These are phyloP conservation scores for Platanus orientalis DNA, from an alignment of 164 flowering plant species.

Conservation along the genomic window DNA sequence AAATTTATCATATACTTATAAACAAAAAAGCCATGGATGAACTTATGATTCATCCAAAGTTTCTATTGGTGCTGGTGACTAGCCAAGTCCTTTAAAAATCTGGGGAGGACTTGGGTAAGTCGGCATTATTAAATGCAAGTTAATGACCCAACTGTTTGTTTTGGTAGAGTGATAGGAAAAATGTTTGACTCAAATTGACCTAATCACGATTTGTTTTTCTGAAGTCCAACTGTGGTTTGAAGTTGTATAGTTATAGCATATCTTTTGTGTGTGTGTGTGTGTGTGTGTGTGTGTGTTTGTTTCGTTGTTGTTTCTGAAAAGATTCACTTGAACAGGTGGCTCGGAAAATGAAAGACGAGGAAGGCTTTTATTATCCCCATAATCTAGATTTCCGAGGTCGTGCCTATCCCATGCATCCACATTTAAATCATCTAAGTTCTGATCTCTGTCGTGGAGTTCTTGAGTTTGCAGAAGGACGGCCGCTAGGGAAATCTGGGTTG, in stretches of 20 bases:
- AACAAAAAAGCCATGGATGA: no score
- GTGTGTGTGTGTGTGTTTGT: no score
- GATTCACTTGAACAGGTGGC: conserved; percentile 61
- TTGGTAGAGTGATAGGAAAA: no score
- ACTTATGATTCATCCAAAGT: no score
- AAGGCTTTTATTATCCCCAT: conserved; percentile 94
- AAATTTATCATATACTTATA: no score
- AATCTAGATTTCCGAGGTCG: conserved; percentile 97
- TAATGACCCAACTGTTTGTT: no score
- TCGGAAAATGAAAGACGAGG: conserved; percentile 83
- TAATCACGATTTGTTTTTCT: no score
- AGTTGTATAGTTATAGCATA: not conserved
- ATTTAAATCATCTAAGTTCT: conserved; percentile 85
- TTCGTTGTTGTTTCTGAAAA: conserved; percentile 11
- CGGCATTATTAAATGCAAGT: no score
- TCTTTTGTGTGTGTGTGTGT: not conserved
- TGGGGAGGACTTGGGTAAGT: no score
- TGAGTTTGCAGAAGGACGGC: conserved; percentile 92
- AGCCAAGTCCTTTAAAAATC: no score
- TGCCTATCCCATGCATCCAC: conserved; percentile 98
- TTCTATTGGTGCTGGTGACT: no score
- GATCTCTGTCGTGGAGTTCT: conserved; percentile 94
- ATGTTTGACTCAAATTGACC: no score
- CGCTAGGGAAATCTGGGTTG: conserved; percentile 76
- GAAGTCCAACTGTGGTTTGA: not conserved